Evolutionary conservation across 768 basidiomycete genomes (phyloP).

Genomic region (Royoungia palumana): DNA sequence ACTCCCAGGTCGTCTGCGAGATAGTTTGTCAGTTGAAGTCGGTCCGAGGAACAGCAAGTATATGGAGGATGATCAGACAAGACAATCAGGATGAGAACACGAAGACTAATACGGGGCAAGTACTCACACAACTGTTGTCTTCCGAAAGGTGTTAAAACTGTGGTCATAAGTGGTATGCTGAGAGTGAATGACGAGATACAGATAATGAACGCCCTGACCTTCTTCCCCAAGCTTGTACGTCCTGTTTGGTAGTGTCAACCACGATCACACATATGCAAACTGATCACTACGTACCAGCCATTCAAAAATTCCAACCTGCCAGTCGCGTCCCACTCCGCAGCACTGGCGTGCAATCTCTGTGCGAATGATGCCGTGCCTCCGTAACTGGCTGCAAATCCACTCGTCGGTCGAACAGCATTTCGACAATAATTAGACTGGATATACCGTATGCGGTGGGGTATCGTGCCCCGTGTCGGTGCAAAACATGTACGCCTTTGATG

Average conservation of each 20-base stretch:
- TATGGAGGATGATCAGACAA: no score
- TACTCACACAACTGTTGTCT: conserved; percentile 76
- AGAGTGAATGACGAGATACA: not conserved
- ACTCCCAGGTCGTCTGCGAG: conserved; percentile 59
- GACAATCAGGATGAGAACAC: not conserved
- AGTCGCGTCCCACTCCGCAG: conserved; percentile 58
- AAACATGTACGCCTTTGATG: conserved; percentile 70
- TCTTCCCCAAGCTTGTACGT: conserved; percentile 90
- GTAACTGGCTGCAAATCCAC: conserved; percentile 42
- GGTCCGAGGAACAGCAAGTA: not conserved
- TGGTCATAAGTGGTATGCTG: not conserved
- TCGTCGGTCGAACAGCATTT: not conserved
- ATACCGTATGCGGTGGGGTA: conserved; percentile 65
- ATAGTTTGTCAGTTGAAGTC: not conserved
- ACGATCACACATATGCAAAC: conserved; percentile 7
- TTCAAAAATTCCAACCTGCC: conserved; percentile 76
- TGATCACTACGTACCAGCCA: conserved; percentile 53
- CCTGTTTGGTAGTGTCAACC: conserved; percentile 40
- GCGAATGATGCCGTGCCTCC: conserved; percentile 63
- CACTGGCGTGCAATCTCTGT: conserved; percentile 48
- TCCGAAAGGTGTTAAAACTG: conserved; percentile 88
- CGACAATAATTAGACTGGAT: conserved; percentile 22
- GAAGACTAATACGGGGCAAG: not conserved
- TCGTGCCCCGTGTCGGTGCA: conserved; percentile 82
- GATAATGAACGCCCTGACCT: conserved; percentile 36